Evolutionary conservation across 2,329 filamentous ascomycete genomes (phyloP), one percentile per base, ranked within the genome.

Genomic region (Endocalyx cinctus): DNA sequence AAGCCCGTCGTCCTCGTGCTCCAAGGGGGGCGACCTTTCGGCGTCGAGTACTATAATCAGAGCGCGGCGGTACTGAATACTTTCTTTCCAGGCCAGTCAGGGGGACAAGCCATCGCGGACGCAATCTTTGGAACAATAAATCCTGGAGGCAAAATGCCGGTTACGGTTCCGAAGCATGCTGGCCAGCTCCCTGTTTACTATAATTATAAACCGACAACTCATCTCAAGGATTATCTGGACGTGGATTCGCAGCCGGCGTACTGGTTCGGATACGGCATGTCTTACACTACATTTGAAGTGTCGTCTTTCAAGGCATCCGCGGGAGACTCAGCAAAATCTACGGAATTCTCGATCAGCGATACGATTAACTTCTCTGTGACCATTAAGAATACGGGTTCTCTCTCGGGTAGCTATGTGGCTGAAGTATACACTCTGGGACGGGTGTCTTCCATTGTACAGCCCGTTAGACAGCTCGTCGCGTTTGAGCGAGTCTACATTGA

Each of bases 1-100:
- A 66, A 66, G 34, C 64, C 63, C 2, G 58, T 67, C 2, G 46
- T 67, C 5, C 47, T 68, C 4, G 48, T 67, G 5, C 50, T 68
- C 1, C 54, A 66, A 37, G 64, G 64, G 3, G 64, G 61, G 1
- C 52, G 64, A 6, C 64, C 59, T 0, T 64, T 66, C 36, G 58
- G 58, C 0, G 58, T 65, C n/a, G 57, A 57, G 5, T 59, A 57
- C 38, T 68, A 68, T 34, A 45, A 43, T 12, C 43, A 53, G 29
- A 58, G 60, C 26, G 55, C 58, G 0, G 64, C 64, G 2, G 64
- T 66, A 1, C 27, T 68, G 5, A 57, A 51, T 34, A 48, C 60
- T 0, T 63, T 62, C 41, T 54, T 63, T 43, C 51, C 57, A 4
- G 45, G 55, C 10, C 56, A 59, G 29, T 52, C 52, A 3, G 56